Evolutionary conservation across 1,139 yeast genomes (phyloP).

Genomic region (Hansenula lynferdii): DNA sequence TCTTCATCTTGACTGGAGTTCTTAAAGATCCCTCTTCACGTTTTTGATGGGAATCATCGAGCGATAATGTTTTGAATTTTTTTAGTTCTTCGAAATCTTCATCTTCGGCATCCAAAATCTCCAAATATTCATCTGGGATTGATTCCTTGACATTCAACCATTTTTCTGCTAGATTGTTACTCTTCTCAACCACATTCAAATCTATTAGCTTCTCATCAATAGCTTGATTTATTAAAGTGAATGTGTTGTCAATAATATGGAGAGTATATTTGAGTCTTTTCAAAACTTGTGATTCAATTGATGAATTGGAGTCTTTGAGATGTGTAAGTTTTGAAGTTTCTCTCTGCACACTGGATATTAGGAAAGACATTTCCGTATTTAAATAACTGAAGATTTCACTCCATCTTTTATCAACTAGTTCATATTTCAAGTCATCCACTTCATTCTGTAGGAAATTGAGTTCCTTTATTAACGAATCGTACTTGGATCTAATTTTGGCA

Average conservation of each 20-base stretch:
- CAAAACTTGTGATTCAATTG: slow-evolving; percentile 21
- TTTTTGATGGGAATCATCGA: slow-evolving; percentile 11
- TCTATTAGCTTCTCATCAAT: slow-evolving; percentile 32
- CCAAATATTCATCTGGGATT: slow-evolving; percentile 21
- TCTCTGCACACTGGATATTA: slow-evolving; percentile 29
- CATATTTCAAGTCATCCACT: slow-evolving; percentile 36
- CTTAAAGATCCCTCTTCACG: slow-evolving; percentile 1
- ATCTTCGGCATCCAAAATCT: slow-evolving; percentile 11
- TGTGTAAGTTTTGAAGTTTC: slow-evolving; percentile 20
- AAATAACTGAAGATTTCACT: slow-evolving; percentile 42
- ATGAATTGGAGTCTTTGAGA: slow-evolving; percentile 9
- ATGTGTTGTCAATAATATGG: slow-evolving; percentile 28
- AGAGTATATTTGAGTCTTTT: slow-evolving; percentile 21
- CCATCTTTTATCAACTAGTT: slow-evolving; percentile 54
- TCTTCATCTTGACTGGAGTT: slow-evolving; percentile 13
- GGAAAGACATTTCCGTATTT: slow-evolving; percentile 32
- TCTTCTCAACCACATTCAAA: slow-evolving; percentile 24
- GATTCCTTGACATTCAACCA: slow-evolving; percentile 28
- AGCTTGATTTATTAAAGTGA: slow-evolving; percentile 34
- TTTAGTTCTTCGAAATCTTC: slow-evolving; percentile 8
- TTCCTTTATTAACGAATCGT: slow-evolving; percentile 34
- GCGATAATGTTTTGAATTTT: slow-evolving; percentile 19
- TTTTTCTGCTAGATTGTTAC: slow-evolving; percentile 27
- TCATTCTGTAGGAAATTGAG: slow-evolving; percentile 38
- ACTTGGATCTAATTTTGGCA: slow-evolving; percentile 35